Conservation (phyloP, 768 basidiomycete genomes). For the Leccinum imitatum region DNA sequence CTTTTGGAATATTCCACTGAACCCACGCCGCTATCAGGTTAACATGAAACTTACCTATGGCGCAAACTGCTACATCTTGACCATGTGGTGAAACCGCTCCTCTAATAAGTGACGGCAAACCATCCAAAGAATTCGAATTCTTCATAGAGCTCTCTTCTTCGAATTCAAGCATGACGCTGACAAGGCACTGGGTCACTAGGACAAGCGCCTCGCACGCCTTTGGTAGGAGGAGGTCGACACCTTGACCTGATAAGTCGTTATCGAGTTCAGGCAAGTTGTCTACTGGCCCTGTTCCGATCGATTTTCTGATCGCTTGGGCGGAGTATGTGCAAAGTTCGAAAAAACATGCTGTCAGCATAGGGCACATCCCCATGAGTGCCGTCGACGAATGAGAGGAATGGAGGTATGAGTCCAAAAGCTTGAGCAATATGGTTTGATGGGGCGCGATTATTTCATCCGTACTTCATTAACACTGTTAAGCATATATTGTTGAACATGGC, state of each 20-base stretch:
- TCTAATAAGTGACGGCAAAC: slow-evolving; percentile 43
- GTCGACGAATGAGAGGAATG: slow-evolving; percentile 47
- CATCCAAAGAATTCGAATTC: slow-evolving; percentile 3
- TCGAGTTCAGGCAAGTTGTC: slow-evolving; percentile 7
- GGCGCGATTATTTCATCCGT: slow-evolving; percentile 73
- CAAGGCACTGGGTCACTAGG: slow-evolving; percentile 72
- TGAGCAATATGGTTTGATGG: slow-evolving; percentile 84
- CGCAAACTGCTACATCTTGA: slow-evolving; percentile 50
- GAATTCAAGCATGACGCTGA: slow-evolving; percentile 53
- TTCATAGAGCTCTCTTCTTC: slow-evolving; percentile 33
- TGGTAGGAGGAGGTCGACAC: slow-evolving; percentile 68
- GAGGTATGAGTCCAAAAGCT: slow-evolving; percentile 82
- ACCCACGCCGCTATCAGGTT: background rate
- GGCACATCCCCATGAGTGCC: slow-evolving; percentile 45
- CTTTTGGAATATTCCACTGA: slow-evolving; percentile 49
- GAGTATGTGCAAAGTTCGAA: slow-evolving; percentile 61
- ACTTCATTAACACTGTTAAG: slow-evolving; percentile 39
- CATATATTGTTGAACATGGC: slow-evolving; percentile 1
- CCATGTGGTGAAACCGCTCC: slow-evolving; percentile 40
- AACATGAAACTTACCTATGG: slow-evolving; percentile 51
- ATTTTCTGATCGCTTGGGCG: slow-evolving; percentile 48
- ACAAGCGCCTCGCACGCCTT: slow-evolving; percentile 81
- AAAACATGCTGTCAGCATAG: slow-evolving; percentile 63
- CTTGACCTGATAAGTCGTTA: slow-evolving; percentile 23
- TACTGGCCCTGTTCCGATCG: slow-evolving; percentile 35